Evolutionary conservation across 169 alveolate species (phyloP).

Genomic region (Babesia gibsoni): DNA sequence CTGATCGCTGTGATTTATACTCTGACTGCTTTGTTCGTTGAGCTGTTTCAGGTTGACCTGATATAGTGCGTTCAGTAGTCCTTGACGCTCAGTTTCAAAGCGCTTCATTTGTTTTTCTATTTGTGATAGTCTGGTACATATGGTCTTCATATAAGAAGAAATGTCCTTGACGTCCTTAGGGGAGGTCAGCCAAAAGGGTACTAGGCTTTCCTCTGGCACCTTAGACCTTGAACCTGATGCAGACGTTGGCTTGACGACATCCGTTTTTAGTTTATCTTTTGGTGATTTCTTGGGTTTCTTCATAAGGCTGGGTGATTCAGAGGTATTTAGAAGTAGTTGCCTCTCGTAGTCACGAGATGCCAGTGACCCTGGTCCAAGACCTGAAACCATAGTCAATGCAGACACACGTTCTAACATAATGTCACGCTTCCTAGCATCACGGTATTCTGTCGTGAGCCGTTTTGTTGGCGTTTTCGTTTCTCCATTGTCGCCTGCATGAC

Average conservation of each 20-base stretch:
- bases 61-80: slow-evolving; percentile 29
- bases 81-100: slow-evolving; percentile 57
- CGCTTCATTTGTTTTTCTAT: slow-evolving; percentile 52
- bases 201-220: neutral
- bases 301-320: neutral
- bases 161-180: slow-evolving; percentile 64
- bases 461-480: neutral
- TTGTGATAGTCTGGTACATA: slow-evolving; percentile 42
- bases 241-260: neutral
- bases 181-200: slow-evolving; percentile 48
- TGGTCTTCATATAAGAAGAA: slow-evolving; percentile 23
- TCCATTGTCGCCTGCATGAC: neutral
- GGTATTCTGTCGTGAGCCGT: neutral
- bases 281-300: neutral
- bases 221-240: neutral
- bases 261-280: neutral
- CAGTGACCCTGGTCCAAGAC: neutral
- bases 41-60: slow-evolving; percentile 6
- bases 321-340: slow-evolving; percentile 13
- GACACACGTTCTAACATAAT: neutral
- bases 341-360: neutral
- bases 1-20: too few species aligned
- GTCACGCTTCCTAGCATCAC: neutral
- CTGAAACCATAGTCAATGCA: neutral
- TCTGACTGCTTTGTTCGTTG: too few species aligned